Evolutionary conservation across 441 rosid genomes (phyloP), one percentile per base, ranked within the genome.

Genomic region (Pelargonium australe): DNA sequence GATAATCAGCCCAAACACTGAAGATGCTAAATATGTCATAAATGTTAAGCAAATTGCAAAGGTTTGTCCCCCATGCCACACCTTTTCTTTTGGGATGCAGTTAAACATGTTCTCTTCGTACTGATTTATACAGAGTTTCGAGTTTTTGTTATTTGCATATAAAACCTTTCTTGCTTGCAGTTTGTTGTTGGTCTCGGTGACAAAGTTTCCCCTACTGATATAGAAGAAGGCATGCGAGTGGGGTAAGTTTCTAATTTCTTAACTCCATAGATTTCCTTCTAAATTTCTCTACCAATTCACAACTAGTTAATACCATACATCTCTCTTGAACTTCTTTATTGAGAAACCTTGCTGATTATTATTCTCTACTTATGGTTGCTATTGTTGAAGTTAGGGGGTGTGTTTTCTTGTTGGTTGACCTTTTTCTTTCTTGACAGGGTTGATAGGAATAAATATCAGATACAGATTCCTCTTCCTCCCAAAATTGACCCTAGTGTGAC

Each of bases 211-310:
- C 99, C 97, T 7, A 91, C 99, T 60, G 97, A 91, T 60, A 91
- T 94, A 40, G 99, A 94, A 82, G 99, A 94, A 85, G 99, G 99
- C 89, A 94, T 94, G 98, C 91, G 98, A 19, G 97, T 92, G 0
- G 98, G 98, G 98, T 94, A 82, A 61, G 85, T 77, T 77, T 19
- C 41, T 51, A 31, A 1, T 8, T 19, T 63, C 19, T 20, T 20
- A 20, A 20, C 23, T 20, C 23, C 23, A 20, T 20, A n/a, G n/a
- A 20, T 20, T 20, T 20, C 23, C 23, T 1, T 20, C 0, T 20
- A 20, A 20, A 20, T 20, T 20, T 20, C 23, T 20, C 23, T 20
- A 20, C 23, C 23, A 20, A 1, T 20, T 20, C 1, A 0, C 23
- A 20, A 20, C 23, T 0, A 0, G 23, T 20, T 20, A 20, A 20